phyloP scores from a whole-genome alignment of 179 eudicot species.

The Beta macrorhiza region DNA sequence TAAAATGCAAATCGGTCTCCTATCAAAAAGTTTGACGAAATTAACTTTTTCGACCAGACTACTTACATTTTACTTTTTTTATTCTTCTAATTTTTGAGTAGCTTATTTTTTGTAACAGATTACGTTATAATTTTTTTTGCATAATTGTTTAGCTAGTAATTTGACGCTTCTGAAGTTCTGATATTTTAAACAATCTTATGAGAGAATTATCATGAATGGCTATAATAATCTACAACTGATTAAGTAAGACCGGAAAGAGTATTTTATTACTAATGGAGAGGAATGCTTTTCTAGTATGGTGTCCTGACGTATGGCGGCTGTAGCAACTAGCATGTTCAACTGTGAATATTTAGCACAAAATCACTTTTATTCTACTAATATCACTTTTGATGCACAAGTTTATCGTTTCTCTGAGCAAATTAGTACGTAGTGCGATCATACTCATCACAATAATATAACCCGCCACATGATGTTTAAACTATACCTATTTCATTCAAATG shows the following conservation, averaged over 20 bases:
- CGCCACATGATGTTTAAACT: neutral
- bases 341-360: conserved; percentile 12
- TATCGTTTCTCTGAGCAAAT: neutral
- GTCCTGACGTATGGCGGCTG: conserved; percentile 34
- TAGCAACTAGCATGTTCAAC: conserved; percentile 5
- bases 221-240: neutral
- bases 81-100: no score
- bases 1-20: no score
- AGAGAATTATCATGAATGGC: no score
- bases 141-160: no score
- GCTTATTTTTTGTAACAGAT: no score
- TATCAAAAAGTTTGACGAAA: no score
- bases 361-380: conserved; percentile 6
- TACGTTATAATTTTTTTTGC: no score
- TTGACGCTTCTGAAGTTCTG: no score
- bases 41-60: no score
- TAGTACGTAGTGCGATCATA: conserved; percentile 24
- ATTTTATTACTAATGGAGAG: neutral
- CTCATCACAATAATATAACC: conserved; percentile 15
- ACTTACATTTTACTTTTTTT: no score
- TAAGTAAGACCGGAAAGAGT: neutral
- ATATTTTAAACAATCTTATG: no score
- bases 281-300: conserved; percentile 1
- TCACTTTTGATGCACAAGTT: neutral
- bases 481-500: no score